A percentile compares a stretch with the other conserved stretches of the same genome.
phyloP scores from a whole-genome alignment of 208 protist genomes.

The Sergeia podlipaevii region DNA sequence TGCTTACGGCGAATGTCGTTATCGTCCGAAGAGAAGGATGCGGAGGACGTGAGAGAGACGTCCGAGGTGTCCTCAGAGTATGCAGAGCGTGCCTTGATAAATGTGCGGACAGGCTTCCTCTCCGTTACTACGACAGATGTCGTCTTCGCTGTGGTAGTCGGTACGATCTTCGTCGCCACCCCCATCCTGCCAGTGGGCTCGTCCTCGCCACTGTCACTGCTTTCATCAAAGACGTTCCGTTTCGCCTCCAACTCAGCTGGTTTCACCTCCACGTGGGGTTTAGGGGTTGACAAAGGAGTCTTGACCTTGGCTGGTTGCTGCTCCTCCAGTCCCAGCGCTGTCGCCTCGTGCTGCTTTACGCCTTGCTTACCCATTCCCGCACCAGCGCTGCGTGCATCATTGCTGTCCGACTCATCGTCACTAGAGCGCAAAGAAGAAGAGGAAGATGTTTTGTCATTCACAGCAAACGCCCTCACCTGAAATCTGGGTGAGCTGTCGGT shows the following conservation, averaged over 20 bases:
- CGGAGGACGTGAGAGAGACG: slow-evolving; percentile 3
- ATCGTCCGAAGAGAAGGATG: neutral
- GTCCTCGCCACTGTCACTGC: neutral
- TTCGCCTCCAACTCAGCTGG: too few species aligned
- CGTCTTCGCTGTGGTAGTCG: slow-evolving; percentile 10
- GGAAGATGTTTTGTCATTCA: too few species aligned
- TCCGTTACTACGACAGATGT: neutral
- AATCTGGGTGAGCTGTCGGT: too few species aligned
- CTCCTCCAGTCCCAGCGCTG: neutral
- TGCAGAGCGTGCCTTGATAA: slow-evolving; percentile 4
- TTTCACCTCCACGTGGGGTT: too few species aligned
- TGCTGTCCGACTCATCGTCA: too few species aligned
- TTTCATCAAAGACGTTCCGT: neutral
- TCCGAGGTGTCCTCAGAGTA: slow-evolving; percentile 18
- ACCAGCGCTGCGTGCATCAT: neutral
- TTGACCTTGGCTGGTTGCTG: too few species aligned
- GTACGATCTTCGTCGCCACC: neutral
- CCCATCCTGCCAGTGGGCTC: neutral
- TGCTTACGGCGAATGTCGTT: neutral
- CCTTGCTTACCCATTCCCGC: neutral
- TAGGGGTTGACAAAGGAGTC: too few species aligned
- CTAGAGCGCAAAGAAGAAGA: too few species aligned
- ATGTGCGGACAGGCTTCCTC: neutral
- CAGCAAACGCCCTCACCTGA: too few species aligned
- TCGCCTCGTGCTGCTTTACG: neutral